These are phyloP conservation scores for Diaporthe sp. DNA, from an alignment of 2,329 filamentous ascomycete genomes.

Conservation along the genomic window DNA sequence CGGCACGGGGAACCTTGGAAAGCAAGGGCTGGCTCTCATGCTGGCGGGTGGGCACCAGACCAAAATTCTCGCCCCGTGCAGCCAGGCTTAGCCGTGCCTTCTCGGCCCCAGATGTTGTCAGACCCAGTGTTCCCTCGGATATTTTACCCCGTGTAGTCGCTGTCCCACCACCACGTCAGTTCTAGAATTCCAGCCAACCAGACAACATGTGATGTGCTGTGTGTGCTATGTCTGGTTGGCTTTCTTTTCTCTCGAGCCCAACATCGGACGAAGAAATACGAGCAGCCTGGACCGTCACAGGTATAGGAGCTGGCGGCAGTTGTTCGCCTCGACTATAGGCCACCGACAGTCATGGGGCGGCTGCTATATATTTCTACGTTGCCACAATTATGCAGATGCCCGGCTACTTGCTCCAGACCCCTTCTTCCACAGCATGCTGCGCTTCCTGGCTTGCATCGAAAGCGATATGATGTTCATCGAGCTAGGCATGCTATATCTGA, in stretches of 20 bases:
- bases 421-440: neutral
- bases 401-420: slow-evolving; percentile 21
- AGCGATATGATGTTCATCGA: neutral
- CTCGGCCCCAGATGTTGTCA: slow-evolving; percentile 3
- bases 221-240: neutral
- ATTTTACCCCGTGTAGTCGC: slow-evolving; percentile 14
- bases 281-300: slow-evolving; percentile 27
- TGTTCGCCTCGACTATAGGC: slow-evolving; percentile 16
- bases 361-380: slow-evolving; percentile 11
- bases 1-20: slow-evolving; percentile 5
- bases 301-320: slow-evolving; percentile 17
- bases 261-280: slow-evolving; percentile 26
- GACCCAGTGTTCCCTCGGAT: slow-evolving; percentile 30
- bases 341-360: slow-evolving; percentile 8
- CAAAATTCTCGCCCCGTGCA: neutral
- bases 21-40: neutral
- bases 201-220: slow-evolving; percentile 9
- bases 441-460: neutral
- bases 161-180: slow-evolving; percentile 20
- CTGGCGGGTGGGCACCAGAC: neutral
- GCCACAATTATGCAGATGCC: slow-evolving; percentile 19
- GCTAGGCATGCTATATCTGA: neutral
- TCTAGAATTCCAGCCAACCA: neutral
- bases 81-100: neutral
- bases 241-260: neutral